phyloP scores from a whole-genome alignment of 2,329 filamentous ascomycete genomes.

The Pezicula rhizophila region DNA sequence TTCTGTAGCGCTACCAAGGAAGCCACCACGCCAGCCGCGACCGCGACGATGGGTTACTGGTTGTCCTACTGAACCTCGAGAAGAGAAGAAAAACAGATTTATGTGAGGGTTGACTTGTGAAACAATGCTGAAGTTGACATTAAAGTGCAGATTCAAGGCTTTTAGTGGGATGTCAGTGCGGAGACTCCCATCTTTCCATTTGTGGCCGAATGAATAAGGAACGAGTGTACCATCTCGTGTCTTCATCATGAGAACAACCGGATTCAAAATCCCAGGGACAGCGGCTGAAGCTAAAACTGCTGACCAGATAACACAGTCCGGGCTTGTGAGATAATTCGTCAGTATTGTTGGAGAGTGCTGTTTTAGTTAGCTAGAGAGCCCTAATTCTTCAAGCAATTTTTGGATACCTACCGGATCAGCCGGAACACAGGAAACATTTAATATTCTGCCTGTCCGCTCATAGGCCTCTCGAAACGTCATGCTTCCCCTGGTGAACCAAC shows the following conservation, averaged over 20 bases:
- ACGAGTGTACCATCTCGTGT: slow-evolving; percentile 67
- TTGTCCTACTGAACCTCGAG: slow-evolving; percentile 81
- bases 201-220: slow-evolving; percentile 95
- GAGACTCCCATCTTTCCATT: slow-evolving; percentile 96
- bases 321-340: slow-evolving; percentile 90
- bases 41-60: slow-evolving; percentile 92
- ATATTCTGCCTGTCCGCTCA: slow-evolving; percentile 83
- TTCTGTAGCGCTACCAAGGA: slow-evolving; percentile 84
- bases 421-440: slow-evolving; percentile 94
- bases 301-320: slow-evolving; percentile 98
- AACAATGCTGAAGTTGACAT: slow-evolving; percentile 94
- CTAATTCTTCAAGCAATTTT: background rate
- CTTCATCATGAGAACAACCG: slow-evolving; percentile 90
- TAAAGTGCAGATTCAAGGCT: slow-evolving; percentile 92
- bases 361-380: slow-evolving; percentile 7
- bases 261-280: slow-evolving; percentile 92
- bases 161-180: slow-evolving; percentile 94
- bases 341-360: slow-evolving; percentile 79
- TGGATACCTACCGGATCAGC: slow-evolving; percentile 60
- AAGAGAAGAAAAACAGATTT: slow-evolving; percentile 98
- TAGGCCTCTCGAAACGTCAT: slow-evolving; percentile 95
- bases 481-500: slow-evolving; percentile 87
- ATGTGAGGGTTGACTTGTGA: slow-evolving; percentile 92
- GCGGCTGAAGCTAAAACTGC: slow-evolving; percentile 91
- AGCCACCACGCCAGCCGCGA: slow-evolving; percentile 92